Evolutionary conservation across 2,329 filamentous ascomycete genomes (phyloP), one percentile per base, ranked within the genome.

Genomic region (Lithohypha guttulata): DNA sequence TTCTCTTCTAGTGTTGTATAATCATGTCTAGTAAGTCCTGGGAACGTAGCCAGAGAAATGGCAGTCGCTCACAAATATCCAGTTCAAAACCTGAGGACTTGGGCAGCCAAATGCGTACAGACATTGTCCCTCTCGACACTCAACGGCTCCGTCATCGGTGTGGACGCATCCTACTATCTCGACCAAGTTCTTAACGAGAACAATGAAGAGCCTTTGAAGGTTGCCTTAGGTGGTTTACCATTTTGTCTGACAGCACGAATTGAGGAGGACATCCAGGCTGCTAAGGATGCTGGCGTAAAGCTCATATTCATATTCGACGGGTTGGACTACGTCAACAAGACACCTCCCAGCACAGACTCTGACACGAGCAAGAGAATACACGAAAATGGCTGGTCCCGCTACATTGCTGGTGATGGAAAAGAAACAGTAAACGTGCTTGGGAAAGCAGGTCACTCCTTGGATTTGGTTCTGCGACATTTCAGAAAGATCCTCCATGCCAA

Each of bases 221-320:
- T 86, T 40, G 91, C 91, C 15, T 75, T 96, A 33, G 91, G 89
- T 34, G 91, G 91, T 42, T 73, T 89, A 45, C 91, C 89, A 2
- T 77, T 83, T 44, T 82, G 82, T 38, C 71, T 96, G 55, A 75
- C 75, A 59, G 69, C 66, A 48, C 80, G 81, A 53, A 80, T 98
- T 47, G 76, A 84, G 56, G 71, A 73, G 35, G 84, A 93, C 51
- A 67, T 98, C 20, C 72, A 81, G 44, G 67, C 69, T 42, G 84
- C 91, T 69, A 74, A 76, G 44, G 70, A 72, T 31, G 66, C 79
- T 52, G 73, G 75, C 14, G 79, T 93, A 37, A 75, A 69, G n/a
- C 84, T 84, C 2, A 66, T 93, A 47, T 96, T 98, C 59, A 71
- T 98, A 36, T 98, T 98, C 61, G 84, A 89, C 58, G 91, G 91